Conservation (phyloP, 305 asterid genomes). For the Fraxinus sp. region DNA sequence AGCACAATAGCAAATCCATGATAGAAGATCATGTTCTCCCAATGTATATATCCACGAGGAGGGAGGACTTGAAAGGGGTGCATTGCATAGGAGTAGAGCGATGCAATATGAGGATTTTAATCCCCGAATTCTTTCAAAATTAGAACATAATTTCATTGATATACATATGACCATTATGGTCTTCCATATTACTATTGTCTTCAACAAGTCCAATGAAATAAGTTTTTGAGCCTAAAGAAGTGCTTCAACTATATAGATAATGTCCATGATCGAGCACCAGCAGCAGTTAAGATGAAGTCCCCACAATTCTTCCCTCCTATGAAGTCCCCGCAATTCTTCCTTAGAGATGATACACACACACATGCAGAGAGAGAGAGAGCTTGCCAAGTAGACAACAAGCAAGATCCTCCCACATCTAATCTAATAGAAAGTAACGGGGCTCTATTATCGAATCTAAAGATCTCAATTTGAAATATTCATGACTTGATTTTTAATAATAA, state of each 20-base stretch:
- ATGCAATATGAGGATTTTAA: neutral
- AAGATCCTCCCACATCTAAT: neutral
- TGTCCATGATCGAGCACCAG: neutral
- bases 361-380: neutral
- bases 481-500: neutral
- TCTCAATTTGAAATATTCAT: neutral
- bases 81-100: neutral
- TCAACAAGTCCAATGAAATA: neutral
- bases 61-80: neutral
- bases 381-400: neutral
- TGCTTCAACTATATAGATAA: neutral
- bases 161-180: neutral
- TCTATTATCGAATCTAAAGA: neutral
- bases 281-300: neutral
- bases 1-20: neutral
- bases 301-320: neutral
- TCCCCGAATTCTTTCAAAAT: neutral
- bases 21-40: neutral
- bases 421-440: neutral
- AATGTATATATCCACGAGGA: neutral
- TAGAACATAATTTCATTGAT: neutral
- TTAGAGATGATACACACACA: neutral
- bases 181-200: neutral
- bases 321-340: neutral
- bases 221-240: neutral